phyloP scores from a whole-genome alignment of 2,329 filamentous ascomycete species.

The Microdochium trichocladiopsis region DNA sequence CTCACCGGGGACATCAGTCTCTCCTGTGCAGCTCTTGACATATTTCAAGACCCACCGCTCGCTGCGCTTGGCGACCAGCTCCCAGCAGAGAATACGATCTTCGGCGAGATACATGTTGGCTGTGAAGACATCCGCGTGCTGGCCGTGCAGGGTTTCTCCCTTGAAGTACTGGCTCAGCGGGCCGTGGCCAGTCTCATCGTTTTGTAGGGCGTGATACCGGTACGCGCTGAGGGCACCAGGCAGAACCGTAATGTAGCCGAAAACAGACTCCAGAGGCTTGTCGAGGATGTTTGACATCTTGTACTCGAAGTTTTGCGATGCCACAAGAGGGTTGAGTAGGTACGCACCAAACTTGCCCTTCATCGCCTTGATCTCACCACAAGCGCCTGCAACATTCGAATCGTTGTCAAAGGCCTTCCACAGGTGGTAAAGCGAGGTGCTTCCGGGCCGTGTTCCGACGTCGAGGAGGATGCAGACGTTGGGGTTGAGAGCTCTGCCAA shows the following conservation, averaged over 20 bases:
- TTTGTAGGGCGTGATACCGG: conserved; percentile 87
- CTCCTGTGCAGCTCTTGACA: conserved; percentile 91
- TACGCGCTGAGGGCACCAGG: conserved; percentile 99
- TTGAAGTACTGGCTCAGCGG: conserved; percentile 95
- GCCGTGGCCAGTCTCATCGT: conserved; percentile 90
- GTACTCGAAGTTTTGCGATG: conserved; percentile 98
- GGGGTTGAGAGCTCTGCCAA: conserved; percentile 84
- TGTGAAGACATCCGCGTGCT: conserved; percentile 91
- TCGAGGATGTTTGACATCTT: conserved; percentile 99
- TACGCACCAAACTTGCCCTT: conserved; percentile 77
- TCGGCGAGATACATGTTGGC: conserved; percentile 99
- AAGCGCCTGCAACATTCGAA: conserved; percentile 93
- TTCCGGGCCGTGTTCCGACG: conserved; percentile 86
- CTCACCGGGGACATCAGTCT: conserved; percentile 94
- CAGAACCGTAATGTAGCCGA: conserved; percentile 95
- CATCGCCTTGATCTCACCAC: conserved; percentile 99
- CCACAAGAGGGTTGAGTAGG: conserved; percentile 86
- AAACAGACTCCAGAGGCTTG: conserved; percentile 93
- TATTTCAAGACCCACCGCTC: conserved; percentile 98
- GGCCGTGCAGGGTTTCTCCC: conserved; percentile 85
- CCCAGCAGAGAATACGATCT: conserved; percentile 94
- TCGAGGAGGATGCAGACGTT: conserved; percentile 97
- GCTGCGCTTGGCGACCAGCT: conserved; percentile 88
- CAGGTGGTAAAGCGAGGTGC: conserved; percentile 89
- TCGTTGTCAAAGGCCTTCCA: conserved; percentile 99